Evolutionary conservation across 2,329 filamentous ascomycete species (phyloP).

Genomic region (Ophiostoma quercus): DNA sequence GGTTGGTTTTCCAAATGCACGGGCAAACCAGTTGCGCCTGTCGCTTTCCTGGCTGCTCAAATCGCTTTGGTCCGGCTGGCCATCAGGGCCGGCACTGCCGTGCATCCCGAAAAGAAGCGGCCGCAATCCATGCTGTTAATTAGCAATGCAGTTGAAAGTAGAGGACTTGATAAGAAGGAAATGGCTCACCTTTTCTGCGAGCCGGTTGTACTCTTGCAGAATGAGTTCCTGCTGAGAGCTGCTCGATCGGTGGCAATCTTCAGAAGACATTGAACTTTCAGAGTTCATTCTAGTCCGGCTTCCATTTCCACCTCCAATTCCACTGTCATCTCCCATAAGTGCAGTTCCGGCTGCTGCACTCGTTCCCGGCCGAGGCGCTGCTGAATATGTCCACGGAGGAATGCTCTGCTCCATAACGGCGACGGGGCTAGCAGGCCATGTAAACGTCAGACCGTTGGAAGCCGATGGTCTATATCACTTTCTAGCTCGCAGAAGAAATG

Average conservation of each 20-base stretch:
- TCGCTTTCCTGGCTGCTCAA: conserved; percentile 22
- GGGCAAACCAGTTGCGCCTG: conserved; percentile 33
- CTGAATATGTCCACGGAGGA: not conserved
- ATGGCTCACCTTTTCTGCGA: conserved; percentile 51
- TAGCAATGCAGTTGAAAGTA: not conserved
- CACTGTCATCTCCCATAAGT: no score
- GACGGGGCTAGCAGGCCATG: conserved; percentile 12
- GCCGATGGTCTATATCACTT: not conserved
- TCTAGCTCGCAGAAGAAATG: not conserved
- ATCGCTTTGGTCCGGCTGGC: conserved; percentile 15
- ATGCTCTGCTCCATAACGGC: conserved; percentile 19
- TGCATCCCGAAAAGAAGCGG: conserved; percentile 28
- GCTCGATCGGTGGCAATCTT: not conserved
- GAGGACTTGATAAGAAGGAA: not conserved
- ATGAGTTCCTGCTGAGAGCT: conserved; percentile 43
- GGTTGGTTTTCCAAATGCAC: conserved; percentile 33
- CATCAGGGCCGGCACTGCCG: not conserved
- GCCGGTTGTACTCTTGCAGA: conserved; percentile 54
- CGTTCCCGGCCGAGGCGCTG: conserved; percentile 4
- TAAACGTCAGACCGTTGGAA: conserved; percentile 3
- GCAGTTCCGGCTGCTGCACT: not conserved
- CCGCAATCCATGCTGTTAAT: conserved; percentile 51
- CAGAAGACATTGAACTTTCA: not conserved
- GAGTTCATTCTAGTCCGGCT: not conserved
- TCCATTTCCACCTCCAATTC: not conserved